Evolutionary conservation across 768 basidiomycete genomes (phyloP).

Genomic region (Mycena leptocephala): DNA sequence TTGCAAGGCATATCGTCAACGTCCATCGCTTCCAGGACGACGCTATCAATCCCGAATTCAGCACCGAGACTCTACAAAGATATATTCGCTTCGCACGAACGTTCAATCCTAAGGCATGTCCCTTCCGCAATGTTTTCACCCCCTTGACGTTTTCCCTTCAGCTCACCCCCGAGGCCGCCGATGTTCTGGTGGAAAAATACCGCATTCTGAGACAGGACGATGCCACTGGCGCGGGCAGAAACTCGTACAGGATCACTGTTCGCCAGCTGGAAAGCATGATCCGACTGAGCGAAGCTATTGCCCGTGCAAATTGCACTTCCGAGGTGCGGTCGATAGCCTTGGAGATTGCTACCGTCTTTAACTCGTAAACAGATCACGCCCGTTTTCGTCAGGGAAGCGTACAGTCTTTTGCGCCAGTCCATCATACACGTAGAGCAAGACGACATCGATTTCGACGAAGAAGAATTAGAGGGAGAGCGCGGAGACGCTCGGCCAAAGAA

Average conservation of each 20-base stretch:
- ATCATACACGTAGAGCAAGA: conserved; percentile 99
- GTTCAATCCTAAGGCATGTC: conserved; percentile 93
- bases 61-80: conserved; percentile 95
- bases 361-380: conserved; percentile 81
- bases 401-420: conserved; percentile 92
- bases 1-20: conserved; percentile 97
- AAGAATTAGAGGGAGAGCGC: conserved; percentile 78
- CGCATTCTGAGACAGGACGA: conserved; percentile 94
- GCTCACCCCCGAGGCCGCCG: conserved; percentile 94
- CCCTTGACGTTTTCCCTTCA: conserved; percentile 48
- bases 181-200: conserved; percentile 96
- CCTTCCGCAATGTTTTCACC: conserved; percentile 4
- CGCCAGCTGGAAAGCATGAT: conserved; percentile 99
- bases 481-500: conserved; percentile 53
- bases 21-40: conserved; percentile 96
- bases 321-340: conserved; percentile 68
- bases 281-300: conserved; percentile 96
- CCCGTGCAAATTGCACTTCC: conserved; percentile 95
- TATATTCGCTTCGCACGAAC: conserved; percentile 98
- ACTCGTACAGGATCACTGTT: conserved; percentile 97
- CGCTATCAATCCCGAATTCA: conserved; percentile 97
- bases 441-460: conserved; percentile 97
- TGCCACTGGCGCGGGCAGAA: conserved; percentile 87
- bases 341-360: neutral
- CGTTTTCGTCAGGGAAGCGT: conserved; percentile 96